Evolutionary conservation across 75 land plant species (phyloP), one percentile per base, ranked within the genome.

Genomic region (Sequoiadendron giganteum): DNA sequence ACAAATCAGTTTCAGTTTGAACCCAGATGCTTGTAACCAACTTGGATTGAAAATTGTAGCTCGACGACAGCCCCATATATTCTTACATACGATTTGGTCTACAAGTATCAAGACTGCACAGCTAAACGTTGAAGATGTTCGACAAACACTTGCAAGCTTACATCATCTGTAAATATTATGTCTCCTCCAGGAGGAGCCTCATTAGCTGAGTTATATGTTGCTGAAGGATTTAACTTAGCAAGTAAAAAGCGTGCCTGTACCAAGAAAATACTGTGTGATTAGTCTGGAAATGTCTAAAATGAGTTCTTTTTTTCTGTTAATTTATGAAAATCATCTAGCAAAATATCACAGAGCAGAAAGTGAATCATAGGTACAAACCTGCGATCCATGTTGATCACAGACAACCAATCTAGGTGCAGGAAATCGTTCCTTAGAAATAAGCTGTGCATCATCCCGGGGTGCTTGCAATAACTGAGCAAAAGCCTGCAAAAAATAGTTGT

Each of bases 381-480:
- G 93, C 28, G 93, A 93, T 52, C 91, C 93, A 91, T 95, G 93
- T 88, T 96, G 98, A 88, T 96, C 98, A 89, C 98, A 96, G 30
- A 95, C 93, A 48, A 96, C 98, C 85, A 96, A 87, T 89, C 98
- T 88, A n/a, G 98, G 98, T 36, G 92, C 97, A 83, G 98, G 98
- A 65, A 96, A 96, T 16, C 98, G 92, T 11, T 94, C 95, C 18
- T 87, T 93, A 79, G 90, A 91, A 30, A 96, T 95, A 39, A 85
- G 87, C 73, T 96, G 88, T 30, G 97, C 97, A 90, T 96, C 98
- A 86, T 91, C 93, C 9, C 92, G 92, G 21, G 98, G 98, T n/a
- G 94, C 95, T 92, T 94, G 92, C 84, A 96, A 91, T 32, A 96
- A 92, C 47, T 91, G 89, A 58, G 94, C 95, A 92, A 96, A 94